Percentiles rank a stretch among this genome's conserved stretches.
Evolutionary conservation across 352 stramenopile genomes (phyloP).

Genomic region (Phytophthora uliginosa): DNA sequence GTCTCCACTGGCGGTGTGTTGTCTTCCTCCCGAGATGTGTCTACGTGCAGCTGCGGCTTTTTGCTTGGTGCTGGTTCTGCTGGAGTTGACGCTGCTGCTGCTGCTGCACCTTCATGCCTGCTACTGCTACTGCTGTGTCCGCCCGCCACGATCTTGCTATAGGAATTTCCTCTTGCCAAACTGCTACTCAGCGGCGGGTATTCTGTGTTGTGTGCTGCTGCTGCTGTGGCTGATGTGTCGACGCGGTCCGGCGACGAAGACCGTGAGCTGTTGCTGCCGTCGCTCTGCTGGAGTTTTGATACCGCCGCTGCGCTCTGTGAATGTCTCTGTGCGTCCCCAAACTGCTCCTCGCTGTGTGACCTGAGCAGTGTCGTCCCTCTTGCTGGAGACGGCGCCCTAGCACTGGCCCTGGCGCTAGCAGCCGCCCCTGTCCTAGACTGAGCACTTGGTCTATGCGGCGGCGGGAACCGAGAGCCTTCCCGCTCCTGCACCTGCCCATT

Average conservation of each 20-base stretch:
- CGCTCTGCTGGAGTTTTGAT: conserved; percentile 63
- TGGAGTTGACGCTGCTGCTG: conserved; percentile 2
- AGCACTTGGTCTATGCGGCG: conserved; percentile 44
- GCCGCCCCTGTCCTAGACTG: conserved; percentile 26
- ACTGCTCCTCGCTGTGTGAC: conserved; percentile 41
- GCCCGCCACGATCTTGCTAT: conserved; percentile 63
- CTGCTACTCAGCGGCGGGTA: conserved; percentile 16
- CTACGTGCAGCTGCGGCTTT: conserved; percentile 61
- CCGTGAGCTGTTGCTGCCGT: conserved; percentile 36
- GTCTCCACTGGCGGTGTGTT: conserved; percentile 31
- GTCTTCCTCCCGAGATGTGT: conserved; percentile 50
- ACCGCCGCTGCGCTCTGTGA: conserved; percentile 82
- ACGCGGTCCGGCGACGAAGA: conserved; percentile 32
- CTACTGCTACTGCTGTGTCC: conserved; percentile 27
- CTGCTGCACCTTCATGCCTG: conserved; percentile 14
- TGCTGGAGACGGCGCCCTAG: conserved; percentile 35
- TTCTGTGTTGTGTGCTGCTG: conserved; percentile 31
- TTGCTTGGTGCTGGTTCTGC: conserved; percentile 19
- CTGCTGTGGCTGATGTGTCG: conserved; percentile 7
- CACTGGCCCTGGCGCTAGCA: conserved; percentile 13
- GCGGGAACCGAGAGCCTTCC: conserved; percentile 63
- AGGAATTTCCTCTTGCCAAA: conserved; percentile 42
- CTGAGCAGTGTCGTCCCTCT: conserved; percentile 27
- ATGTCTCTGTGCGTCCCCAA: conserved; percentile 66
- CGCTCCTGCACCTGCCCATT: conserved; percentile 58